These are phyloP conservation scores for Zygoascus biomembranicola DNA, from an alignment of 805 yeast genomes.

Conservation along the genomic window DNA sequence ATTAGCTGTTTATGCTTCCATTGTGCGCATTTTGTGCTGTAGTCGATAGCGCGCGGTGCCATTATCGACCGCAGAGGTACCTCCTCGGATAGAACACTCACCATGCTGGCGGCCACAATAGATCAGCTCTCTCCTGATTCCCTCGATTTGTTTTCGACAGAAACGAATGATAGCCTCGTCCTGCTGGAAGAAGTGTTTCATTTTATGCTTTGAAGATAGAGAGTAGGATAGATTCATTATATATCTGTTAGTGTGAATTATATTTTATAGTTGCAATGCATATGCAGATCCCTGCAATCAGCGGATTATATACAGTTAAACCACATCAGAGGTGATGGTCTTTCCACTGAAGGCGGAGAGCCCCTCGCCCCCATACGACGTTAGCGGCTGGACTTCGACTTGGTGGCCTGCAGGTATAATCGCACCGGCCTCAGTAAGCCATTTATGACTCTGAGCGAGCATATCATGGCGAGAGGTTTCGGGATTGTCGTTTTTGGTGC, in stretches of 20 bases:
- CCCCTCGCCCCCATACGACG: constrained; percentile 72
- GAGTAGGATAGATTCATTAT: not conserved
- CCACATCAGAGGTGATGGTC: constrained; percentile 1
- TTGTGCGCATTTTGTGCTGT: too few species aligned
- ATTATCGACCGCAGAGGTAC: too few species aligned
- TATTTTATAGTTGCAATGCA: not conserved
- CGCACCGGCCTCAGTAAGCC: constrained; percentile 74
- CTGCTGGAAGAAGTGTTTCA: too few species aligned
- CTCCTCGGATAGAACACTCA: not conserved
- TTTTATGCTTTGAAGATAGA: too few species aligned
- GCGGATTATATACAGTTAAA: not conserved
- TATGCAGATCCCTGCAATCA: not conserved
- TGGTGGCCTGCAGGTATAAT: constrained; percentile 33
- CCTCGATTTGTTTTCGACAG: not conserved
- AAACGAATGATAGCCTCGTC: too few species aligned
- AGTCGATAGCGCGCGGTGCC: too few species aligned
- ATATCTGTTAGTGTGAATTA: not conserved
- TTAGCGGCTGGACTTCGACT: constrained; percentile 70
- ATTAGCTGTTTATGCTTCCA: too few species aligned
- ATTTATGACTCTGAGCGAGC: constrained; percentile 57
- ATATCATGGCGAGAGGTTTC: constrained; percentile 65
- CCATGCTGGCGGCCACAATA: not conserved
- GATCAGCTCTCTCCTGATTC: not conserved
- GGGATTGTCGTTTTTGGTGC: constrained; percentile 77
- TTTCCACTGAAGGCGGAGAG: constrained; percentile 31